phyloP scores from a whole-genome alignment of 306 rosid genomes.

The Potentilla sterilis region DNA sequence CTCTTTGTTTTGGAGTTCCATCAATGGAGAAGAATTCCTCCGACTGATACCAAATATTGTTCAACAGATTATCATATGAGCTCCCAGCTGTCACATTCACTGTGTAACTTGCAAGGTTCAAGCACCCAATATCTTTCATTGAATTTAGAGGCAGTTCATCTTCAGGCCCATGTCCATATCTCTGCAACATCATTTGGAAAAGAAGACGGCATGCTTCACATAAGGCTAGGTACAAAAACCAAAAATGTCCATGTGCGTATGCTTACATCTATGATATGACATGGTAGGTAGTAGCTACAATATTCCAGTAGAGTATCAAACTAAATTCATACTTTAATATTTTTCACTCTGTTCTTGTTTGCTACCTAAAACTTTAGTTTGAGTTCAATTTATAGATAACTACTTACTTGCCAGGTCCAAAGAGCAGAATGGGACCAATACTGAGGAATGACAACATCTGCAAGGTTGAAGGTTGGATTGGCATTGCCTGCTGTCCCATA shows the following conservation, averaged over 20 bases:
- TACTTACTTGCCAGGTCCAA: constrained; percentile 81
- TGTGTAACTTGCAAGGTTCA: constrained; percentile 44
- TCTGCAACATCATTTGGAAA: constrained; percentile 28
- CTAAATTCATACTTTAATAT: no score
- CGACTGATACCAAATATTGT: constrained; percentile 65
- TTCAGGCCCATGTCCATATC: constrained; percentile 43
- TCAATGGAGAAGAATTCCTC: constrained; percentile 58
- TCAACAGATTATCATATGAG: constrained; percentile 16
- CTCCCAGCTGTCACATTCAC: constrained; percentile 26
- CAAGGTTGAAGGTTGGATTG: constrained; percentile 51
- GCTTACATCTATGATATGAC: background rate
- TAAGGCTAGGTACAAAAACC: background rate
- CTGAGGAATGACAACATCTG: constrained; percentile 61
- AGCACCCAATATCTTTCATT: constrained; percentile 34
- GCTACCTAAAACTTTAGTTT: background rate
- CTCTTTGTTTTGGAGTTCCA: constrained; percentile 54
- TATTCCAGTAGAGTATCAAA: background rate
- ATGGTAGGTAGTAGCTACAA: background rate
- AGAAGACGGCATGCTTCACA: background rate
- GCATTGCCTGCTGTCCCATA: constrained; percentile 68
- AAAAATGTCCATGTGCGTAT: background rate
- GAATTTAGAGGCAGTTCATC: constrained; percentile 41
- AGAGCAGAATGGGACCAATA: constrained; percentile 59
- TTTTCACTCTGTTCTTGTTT: background rate
- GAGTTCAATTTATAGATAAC: background rate